Conservation (phyloP, 805 yeast species). For the Middelhovenomyces tepae region DNA sequence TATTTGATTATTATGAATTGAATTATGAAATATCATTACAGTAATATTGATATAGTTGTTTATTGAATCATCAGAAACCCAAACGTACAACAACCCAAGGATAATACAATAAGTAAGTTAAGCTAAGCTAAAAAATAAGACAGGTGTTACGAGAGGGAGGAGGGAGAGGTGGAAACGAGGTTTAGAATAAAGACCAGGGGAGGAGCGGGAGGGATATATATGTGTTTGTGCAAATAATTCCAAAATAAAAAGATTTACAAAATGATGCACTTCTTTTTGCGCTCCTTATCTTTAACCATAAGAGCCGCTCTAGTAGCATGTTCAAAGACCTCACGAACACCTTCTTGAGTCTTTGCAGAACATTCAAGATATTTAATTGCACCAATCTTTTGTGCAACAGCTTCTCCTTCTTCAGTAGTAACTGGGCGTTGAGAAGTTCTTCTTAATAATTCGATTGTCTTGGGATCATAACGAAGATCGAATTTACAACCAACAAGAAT, state of each 20-base stretch:
- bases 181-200: neutral
- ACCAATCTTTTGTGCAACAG: conserved; percentile 82
- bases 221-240: no score
- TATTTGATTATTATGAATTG: no score
- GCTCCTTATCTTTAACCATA: conserved; percentile 47
- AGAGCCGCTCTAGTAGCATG: conserved; percentile 88
- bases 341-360: conserved; percentile 84
- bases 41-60: no score
- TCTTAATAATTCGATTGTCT: conserved; percentile 64
- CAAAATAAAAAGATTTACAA: no score
- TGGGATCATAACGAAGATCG: conserved; percentile 77
- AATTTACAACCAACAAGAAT: conserved; percentile 87
- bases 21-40: no score
- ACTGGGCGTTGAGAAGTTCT: conserved; percentile 76
- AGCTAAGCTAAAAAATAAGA: neutral
- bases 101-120: neutral
- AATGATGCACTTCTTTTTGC: conserved; percentile 28
- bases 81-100: neutral
- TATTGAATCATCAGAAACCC: neutral
- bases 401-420: conserved; percentile 70
- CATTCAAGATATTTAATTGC: conserved; percentile 84
- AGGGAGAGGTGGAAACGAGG: neutral
- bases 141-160: neutral
- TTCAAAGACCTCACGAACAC: conserved; percentile 89
- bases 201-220: no score